These are phyloP conservation scores for Claviceps pazoutovae DNA, from an alignment of 2,329 filamentous ascomycete genomes.

Conservation along the genomic window DNA sequence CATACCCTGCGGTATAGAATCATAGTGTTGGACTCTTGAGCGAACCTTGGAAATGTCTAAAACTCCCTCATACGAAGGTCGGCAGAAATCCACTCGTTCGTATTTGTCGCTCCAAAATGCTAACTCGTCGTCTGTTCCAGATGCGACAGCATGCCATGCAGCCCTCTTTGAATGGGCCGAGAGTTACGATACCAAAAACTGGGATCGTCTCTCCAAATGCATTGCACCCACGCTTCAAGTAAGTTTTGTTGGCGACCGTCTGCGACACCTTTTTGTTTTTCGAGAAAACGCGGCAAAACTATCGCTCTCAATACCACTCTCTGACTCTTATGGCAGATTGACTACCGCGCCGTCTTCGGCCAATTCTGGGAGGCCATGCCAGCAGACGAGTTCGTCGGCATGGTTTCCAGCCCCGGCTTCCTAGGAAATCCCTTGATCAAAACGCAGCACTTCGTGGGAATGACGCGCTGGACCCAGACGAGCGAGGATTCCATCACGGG, in stretches of 20 bases:
- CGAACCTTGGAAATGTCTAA: background rate
- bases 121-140: background rate
- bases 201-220: slow-evolving; percentile 41
- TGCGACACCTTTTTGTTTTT: background rate
- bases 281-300: too few species aligned
- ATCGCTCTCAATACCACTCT: too few species aligned
- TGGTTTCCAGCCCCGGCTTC: slow-evolving; percentile 36
- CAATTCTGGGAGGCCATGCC: slow-evolving; percentile 43
- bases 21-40: too few species aligned
- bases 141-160: background rate
- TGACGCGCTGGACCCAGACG: slow-evolving; percentile 35
- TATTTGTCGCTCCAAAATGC: background rate
- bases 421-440: slow-evolving; percentile 39
- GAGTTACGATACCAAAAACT: slow-evolving; percentile 52
- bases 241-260: background rate
- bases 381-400: slow-evolving; percentile 35
- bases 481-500: slow-evolving; percentile 33
- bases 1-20: too few species aligned
- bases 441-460: slow-evolving; percentile 44
- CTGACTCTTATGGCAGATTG: slow-evolving; percentile 7
- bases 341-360: slow-evolving; percentile 27
- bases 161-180: slow-evolving; percentile 45
- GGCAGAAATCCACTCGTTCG: background rate
- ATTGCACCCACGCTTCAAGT: slow-evolving; percentile 29
- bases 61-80: background rate